phyloP scores from a whole-genome alignment of 2,329 filamentous ascomycete species.

The Aspergillus pseudoterreus region DNA sequence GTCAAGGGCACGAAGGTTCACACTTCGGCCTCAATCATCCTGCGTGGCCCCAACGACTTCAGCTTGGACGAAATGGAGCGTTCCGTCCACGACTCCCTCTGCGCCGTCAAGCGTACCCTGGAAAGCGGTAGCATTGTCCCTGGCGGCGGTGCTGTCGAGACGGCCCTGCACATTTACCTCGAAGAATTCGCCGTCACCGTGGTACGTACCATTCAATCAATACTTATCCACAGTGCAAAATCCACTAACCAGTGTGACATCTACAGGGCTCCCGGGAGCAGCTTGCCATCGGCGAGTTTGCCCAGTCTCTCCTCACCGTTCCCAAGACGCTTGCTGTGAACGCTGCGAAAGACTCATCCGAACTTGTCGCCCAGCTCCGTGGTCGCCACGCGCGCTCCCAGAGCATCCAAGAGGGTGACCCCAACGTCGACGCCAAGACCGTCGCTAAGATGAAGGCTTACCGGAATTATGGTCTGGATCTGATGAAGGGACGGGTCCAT shows the following conservation, averaged over 20 bases:
- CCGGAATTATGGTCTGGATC: conserved; percentile 95
- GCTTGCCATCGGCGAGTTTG: conserved; percentile 95
- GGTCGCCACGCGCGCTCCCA: conserved; percentile 92
- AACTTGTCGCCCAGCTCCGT: conserved; percentile 91
- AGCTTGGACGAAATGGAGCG: conserved; percentile 99
- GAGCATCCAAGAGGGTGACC: conserved; percentile 79
- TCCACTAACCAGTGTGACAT: conserved; percentile 2
- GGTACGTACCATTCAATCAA: conserved; percentile 44
- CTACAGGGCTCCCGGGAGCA: conserved; percentile 81
- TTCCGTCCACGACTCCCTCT: conserved; percentile 93
- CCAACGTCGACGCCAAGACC: conserved; percentile 76
- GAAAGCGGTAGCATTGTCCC: conserved; percentile 97
- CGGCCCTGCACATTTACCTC: conserved; percentile 97
- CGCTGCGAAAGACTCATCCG: conserved; percentile 91
- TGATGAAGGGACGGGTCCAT: conserved; percentile 82
- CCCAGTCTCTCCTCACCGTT: conserved; percentile 87
- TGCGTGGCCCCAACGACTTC: conserved; percentile 93
- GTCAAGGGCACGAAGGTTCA: conserved; percentile 94
- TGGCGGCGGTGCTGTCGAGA: conserved; percentile 94
- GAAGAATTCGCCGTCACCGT: conserved; percentile 98
- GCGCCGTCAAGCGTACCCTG: conserved; percentile 92
- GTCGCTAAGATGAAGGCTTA: conserved; percentile 93
- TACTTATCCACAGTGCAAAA: background rate
- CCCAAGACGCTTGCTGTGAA: conserved; percentile 97
- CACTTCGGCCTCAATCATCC: conserved; percentile 91